phyloP scores from a whole-genome alignment of 2,329 filamentous ascomycete species.

The Colletotrichum filicis region DNA sequence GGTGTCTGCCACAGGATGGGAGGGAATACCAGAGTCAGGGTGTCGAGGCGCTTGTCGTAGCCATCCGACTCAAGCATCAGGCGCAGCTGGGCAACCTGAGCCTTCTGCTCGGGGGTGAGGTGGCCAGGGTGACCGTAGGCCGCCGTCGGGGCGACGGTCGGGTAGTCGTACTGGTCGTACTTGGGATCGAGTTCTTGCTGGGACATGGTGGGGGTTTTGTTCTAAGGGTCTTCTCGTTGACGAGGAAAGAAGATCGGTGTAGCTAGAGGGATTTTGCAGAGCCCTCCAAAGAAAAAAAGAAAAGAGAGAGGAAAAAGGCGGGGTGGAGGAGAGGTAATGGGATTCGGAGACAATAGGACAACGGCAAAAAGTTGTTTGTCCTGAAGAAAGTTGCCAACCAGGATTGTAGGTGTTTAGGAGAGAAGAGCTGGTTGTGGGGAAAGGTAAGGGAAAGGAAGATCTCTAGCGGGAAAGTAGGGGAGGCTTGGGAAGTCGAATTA shows the following conservation, averaged over 20 bases:
- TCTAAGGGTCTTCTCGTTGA: conserved; percentile 23
- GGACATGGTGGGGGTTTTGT: conserved; percentile 30
- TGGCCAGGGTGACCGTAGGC: conserved; percentile 87
- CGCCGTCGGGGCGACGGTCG: conserved; percentile 76
- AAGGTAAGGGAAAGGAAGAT: conserved; percentile 26
- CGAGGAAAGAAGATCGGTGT: conserved; percentile 27
- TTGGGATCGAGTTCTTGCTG: conserved; percentile 76
- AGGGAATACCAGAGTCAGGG: conserved; percentile 81
- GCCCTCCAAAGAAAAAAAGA: not conserved
- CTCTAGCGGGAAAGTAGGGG: conserved; percentile 27
- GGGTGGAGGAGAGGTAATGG: conserved; percentile 5
- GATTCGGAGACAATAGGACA: conserved; percentile 2
- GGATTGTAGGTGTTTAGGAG: conserved; percentile 27
- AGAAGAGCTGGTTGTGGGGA: conserved; percentile 32
- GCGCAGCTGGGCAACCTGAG: conserved; percentile 87
- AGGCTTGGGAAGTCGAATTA: conserved; percentile 31
- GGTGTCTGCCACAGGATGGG: conserved; percentile 25
- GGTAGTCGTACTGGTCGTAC: conserved; percentile 97
- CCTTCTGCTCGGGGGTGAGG: conserved; percentile 87
- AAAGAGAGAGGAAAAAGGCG: not conserved
- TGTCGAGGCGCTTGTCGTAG: conserved; percentile 87
- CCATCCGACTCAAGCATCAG: conserved; percentile 85
- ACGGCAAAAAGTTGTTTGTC: conserved; percentile 17
- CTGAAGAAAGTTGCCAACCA: conserved; percentile 10
- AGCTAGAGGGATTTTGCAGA: conserved; percentile 20